A percentile compares a stretch with the other conserved stretches of the same genome.
These are phyloP conservation scores for Scutellaria galericulata DNA, from an alignment of 257 asterid species.

Conservation along the genomic window DNA sequence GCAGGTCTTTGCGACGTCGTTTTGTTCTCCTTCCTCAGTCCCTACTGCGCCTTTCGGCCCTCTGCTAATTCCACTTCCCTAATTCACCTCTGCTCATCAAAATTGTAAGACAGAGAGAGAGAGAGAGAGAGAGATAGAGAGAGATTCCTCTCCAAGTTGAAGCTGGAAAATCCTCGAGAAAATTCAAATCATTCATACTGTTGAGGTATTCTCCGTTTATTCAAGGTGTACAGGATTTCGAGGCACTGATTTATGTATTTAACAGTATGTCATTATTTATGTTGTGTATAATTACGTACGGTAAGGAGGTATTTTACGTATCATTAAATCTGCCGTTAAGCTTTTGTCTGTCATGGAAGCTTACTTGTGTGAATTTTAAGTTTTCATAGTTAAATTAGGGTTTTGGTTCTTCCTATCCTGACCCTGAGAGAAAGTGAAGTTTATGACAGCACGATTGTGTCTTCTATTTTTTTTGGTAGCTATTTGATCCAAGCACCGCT, in stretches of 20 bases:
- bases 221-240: constrained; percentile 1
- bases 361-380: constrained; percentile 24
- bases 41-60: constrained; percentile 27
- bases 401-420: constrained; percentile 18
- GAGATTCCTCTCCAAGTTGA: neutral
- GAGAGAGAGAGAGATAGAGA: neutral
- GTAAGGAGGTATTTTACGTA: neutral
- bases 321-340: neutral
- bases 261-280: neutral
- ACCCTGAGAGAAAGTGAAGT: neutral
- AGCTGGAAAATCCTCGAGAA: constrained; percentile 10
- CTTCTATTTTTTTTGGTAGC: constrained; percentile 21
- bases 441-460: neutral
- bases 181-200: constrained; percentile 2
- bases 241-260: neutral
- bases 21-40: constrained; percentile 40
- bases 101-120: neutral
- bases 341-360: constrained; percentile 18
- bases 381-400: constrained; percentile 37
- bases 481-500: constrained; percentile 3
- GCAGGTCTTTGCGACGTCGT: constrained; percentile 45
- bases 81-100: constrained; percentile 27
- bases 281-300: neutral
- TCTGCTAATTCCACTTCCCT: constrained; percentile 34
- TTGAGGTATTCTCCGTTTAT: constrained; percentile 32